Percentiles rank a stretch among this genome's conserved stretches.
phyloP scores from a whole-genome alignment of 306 rosid genomes.

The Psophocarpus tetragonolobus region DNA sequence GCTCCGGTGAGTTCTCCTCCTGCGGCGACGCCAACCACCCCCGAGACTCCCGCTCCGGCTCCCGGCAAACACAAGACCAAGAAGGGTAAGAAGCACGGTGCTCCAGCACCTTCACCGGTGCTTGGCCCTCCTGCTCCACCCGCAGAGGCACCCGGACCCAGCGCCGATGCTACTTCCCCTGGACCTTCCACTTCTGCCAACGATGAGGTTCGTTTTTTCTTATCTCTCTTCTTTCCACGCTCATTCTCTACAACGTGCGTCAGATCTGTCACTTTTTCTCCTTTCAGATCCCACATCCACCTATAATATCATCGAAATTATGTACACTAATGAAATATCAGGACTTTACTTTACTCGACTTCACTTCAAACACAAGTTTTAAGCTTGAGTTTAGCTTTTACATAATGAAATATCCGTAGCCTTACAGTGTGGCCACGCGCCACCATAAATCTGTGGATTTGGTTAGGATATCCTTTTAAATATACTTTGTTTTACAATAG shows the following conservation, averaged over 20 bases:
- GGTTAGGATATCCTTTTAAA: neutral
- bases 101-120: conserved; percentile 61
- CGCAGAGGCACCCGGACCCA: conserved; percentile 64
- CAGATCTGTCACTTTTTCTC: conserved; percentile 51
- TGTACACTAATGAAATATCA: no score
- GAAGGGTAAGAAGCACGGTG: conserved; percentile 52
- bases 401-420: no score
- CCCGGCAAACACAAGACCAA: conserved; percentile 64
- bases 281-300: neutral
- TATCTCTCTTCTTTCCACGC: neutral
- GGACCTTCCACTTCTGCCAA: conserved; percentile 50
- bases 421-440: conserved; percentile 41
- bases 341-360: no score
- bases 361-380: no score
- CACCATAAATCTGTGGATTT: conserved; percentile 5
- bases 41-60: conserved; percentile 41
- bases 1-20: conserved; percentile 15
- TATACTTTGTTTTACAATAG: neutral
- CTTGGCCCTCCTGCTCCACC: conserved; percentile 68
- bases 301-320: neutral
- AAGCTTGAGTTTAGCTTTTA: neutral
- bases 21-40: neutral
- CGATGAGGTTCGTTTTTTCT: conserved; percentile 52
- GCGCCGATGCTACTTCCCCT: conserved; percentile 54
- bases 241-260: conserved; percentile 28